Evolutionary conservation across 2,329 filamentous ascomycete species (phyloP).

Genomic region (Colletotrichum euphorbiae): DNA sequence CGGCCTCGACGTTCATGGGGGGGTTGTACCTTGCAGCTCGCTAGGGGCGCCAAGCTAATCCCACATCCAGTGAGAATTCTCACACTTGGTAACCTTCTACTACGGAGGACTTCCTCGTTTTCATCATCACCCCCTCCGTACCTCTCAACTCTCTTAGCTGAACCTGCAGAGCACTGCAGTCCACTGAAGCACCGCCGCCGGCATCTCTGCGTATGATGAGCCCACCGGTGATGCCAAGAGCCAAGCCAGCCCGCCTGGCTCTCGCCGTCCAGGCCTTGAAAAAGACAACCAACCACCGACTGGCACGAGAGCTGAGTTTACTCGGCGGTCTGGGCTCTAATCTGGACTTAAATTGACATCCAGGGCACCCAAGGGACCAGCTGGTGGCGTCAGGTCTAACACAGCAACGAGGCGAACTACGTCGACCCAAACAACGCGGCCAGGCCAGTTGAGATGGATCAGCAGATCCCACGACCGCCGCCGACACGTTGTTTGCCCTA

Average conservation of each 20-base stretch:
- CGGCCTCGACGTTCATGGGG: conserved; percentile 24
- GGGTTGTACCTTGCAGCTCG: conserved; percentile 35
- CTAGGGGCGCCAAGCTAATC: conserved; percentile 27
- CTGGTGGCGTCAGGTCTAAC: conserved; percentile 3
- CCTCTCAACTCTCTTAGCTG: background rate
- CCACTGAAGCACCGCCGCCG: conserved; percentile 5
- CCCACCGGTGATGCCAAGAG: conserved; percentile 28
- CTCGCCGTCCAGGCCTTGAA: conserved; percentile 10
- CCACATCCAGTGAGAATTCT: background rate
- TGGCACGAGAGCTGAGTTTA: conserved; percentile 27
- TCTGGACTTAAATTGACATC: conserved; percentile 32
- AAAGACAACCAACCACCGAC: conserved; percentile 31
- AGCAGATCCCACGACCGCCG: conserved; percentile 2
- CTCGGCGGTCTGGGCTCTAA: conserved; percentile 41
- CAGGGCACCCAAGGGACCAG: conserved; percentile 22
- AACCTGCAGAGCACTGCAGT: background rate
- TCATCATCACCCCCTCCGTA: conserved; percentile 2
- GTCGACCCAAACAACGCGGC: conserved; percentile 13
- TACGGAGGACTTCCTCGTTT: background rate
- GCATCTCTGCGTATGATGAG: conserved; percentile 6
- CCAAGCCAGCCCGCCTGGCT: conserved; percentile 22
- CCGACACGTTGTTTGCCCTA: background rate
- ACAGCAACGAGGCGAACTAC: conserved; percentile 12
- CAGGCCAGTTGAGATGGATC: conserved; percentile 15
- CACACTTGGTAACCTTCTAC: no score